A percentile compares a stretch with the other conserved stretches of the same genome.
These are phyloP conservation scores for Spathaspora girioi DNA, from an alignment of 805 yeast species.

Conservation along the genomic window DNA sequence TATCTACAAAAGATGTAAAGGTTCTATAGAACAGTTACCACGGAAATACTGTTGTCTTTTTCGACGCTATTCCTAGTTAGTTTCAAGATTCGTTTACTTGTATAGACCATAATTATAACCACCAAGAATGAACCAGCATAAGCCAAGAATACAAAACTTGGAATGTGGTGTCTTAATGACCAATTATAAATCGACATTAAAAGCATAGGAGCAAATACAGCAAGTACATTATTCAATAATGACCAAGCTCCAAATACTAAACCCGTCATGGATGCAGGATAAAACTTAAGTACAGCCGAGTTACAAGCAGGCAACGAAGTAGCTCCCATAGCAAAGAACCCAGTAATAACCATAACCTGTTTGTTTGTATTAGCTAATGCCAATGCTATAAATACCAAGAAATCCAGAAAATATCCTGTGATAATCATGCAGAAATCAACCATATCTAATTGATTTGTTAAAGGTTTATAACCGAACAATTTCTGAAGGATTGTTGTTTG, in stretches of 20 bases:
- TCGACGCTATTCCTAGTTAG: constrained; percentile 2
- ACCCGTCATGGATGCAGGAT: constrained; percentile 29
- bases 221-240: constrained; percentile 45
- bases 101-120: constrained; percentile 3
- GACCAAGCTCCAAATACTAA: constrained; percentile 33
- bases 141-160: constrained; percentile 19
- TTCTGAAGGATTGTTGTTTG: constrained; percentile 28
- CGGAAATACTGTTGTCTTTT: background rate
- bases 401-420: constrained; percentile 31
- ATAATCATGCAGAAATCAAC: constrained; percentile 40
- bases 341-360: constrained; percentile 40
- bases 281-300: constrained; percentile 56
- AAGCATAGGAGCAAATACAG: constrained; percentile 46
- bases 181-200: constrained; percentile 42
- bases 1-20: background rate
- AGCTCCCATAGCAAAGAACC: constrained; percentile 44
- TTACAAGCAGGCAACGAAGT: constrained; percentile 53
- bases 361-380: constrained; percentile 25
- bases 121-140: constrained; percentile 8
- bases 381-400: constrained; percentile 32
- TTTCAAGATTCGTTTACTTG: constrained; percentile 6
- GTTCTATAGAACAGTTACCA: too few relatives aligned
- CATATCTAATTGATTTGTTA: constrained; percentile 42
- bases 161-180: constrained; percentile 15
- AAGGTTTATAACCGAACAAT: constrained; percentile 21